Percentiles rank a stretch among this genome's conserved stretches.
phyloP scores from a whole-genome alignment of 148 eudicot genomes.

The Linanthus parryae region DNA sequence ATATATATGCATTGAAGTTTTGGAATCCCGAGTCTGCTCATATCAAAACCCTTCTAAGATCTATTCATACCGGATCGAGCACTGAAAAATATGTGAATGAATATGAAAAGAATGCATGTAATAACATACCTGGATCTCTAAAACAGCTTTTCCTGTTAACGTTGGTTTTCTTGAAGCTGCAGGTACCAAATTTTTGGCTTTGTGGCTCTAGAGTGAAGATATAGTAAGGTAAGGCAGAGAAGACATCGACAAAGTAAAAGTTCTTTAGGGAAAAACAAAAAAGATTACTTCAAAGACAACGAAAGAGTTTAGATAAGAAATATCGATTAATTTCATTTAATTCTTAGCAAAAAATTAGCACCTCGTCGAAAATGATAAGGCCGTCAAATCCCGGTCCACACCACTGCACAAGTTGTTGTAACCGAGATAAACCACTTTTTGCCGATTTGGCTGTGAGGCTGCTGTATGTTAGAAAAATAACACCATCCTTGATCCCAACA shows the following conservation, averaged over 20 bases:
- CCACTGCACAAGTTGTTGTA: constrained; percentile 98
- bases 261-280: no score
- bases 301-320: no score
- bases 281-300: no score
- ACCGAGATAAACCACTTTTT: constrained; percentile 83
- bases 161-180: constrained; percentile 96
- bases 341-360: no score
- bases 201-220: constrained; percentile 88
- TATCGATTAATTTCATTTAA: no score
- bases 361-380: constrained; percentile 96
- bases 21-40: no score
- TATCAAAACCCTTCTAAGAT: no score
- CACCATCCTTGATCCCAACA: constrained; percentile 91
- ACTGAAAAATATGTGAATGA: no score
- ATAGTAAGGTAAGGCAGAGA: constrained; percentile 10
- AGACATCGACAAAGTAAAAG: no score
- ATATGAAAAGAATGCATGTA: no score
- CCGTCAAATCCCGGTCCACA: constrained; percentile 79
- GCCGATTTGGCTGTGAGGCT: constrained; percentile 99
- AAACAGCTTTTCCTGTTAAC: constrained; percentile 95
- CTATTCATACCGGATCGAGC: no score
- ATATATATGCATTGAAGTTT: no score
- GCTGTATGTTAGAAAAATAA: constrained; percentile 86
- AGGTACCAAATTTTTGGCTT: constrained; percentile 97
- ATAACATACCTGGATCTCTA: constrained; percentile 84